Evolutionary conservation across 129 eudicot species (phyloP), one percentile per base, ranked within the genome.

Genomic region (Saussurea involucrata): DNA sequence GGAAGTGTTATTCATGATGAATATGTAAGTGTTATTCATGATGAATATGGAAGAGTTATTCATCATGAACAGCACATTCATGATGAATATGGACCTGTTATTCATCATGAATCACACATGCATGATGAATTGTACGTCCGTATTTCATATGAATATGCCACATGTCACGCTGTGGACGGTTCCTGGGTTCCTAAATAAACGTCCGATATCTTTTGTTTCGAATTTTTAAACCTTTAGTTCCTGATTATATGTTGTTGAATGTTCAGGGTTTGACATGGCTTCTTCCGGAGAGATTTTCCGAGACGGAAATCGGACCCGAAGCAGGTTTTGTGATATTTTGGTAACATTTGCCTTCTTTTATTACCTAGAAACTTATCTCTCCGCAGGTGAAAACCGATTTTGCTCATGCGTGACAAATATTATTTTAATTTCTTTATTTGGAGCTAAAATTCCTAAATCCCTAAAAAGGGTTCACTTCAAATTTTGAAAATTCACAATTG

Each of bases 291-390:
- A 88, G 99, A 75, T 95, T 95, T 83, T 89, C 99, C 18, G 96
- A 85, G 8, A 92, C 99, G 44, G 99, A 95, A 86, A 92, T 95
- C 27, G 89, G 90, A 73, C 99, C 97, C 76, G 97, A 95, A 95
- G 99, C 99, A 95, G 99, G 99, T 95, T 88, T 88, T 95, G 96
- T 95, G 92, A 85, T 86, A 82, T 77, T 95, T 95, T 75, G 99
- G 99, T 92, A 91, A 89, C 97, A 82, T 74, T 86, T 85, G 66
- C 55, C 83, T 83, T 88, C 88, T 88, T 79, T 76, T 76, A 8
- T 80, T 46, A 75, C 81, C 72, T 71, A 63, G 32, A 46, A 79
- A 37, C 60, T 53, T 66, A 73, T 65, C 12, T 58, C 21, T 63
- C 63, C 67, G 67, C 68, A 37, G 67, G 25, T 32, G 71, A 31